Conservation (phyloP, 1,284 basidiomycete genomes). For the Rhodotorula sp. region DNA sequence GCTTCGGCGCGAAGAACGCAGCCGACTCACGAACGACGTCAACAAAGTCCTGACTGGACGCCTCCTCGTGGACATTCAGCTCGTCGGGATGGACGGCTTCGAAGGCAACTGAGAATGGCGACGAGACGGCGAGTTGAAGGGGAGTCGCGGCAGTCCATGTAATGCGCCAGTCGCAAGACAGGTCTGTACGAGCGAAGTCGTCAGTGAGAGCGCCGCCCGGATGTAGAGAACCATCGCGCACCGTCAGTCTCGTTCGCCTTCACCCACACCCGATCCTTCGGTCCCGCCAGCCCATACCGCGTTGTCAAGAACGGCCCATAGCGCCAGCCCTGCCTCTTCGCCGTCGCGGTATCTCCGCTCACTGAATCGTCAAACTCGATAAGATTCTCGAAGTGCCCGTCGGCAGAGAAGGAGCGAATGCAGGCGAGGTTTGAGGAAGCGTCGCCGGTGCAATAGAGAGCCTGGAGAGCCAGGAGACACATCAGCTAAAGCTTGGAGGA, state of each 20-base stretch:
- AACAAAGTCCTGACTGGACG: too few relatives aligned
- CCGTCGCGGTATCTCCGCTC: background rate
- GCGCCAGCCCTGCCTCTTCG: background rate
- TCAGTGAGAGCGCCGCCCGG: background rate
- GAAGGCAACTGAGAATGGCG: background rate
- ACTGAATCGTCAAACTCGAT: constrained; percentile 10
- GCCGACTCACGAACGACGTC: too few relatives aligned
- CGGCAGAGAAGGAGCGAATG: background rate
- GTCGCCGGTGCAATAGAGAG: background rate
- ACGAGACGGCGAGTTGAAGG: background rate
- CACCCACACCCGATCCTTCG: background rate
- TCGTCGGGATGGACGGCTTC: background rate
- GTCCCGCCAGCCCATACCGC: background rate
- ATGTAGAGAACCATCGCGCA: background rate
- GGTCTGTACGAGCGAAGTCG: background rate
- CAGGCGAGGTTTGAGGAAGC: background rate
- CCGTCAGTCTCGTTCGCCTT: background rate
- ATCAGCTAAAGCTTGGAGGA: too few relatives aligned
- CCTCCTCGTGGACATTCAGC: too few relatives aligned
- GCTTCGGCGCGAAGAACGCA: too few relatives aligned
- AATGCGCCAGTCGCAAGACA: constrained; percentile 1
- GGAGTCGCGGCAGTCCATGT: background rate
- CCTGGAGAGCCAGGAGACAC: background rate
- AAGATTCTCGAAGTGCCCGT: constrained; percentile 7
- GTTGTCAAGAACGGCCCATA: constrained; percentile 5